Evolutionary conservation across 108 stramenopile genomes (phyloP).

Genomic region (Nitzschia palea): DNA sequence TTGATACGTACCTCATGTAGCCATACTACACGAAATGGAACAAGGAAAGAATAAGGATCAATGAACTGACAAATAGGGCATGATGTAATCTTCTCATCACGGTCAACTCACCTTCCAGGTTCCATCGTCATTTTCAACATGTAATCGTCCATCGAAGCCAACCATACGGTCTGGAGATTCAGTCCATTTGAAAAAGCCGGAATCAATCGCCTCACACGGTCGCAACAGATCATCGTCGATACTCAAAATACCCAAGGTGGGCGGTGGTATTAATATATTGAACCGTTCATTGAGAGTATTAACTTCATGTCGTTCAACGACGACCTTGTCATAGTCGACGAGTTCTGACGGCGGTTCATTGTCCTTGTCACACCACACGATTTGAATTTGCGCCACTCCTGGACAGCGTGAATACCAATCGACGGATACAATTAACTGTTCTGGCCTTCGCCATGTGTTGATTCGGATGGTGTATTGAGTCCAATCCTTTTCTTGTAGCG

Average conservation of each 20-base stretch:
- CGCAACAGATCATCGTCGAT: constrained; percentile 85
- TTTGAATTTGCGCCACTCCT: constrained; percentile 64
- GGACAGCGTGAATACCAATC: constrained; percentile 59
- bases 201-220: constrained; percentile 81
- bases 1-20: constrained; percentile 12
- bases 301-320: constrained; percentile 63
- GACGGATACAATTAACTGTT: constrained; percentile 52
- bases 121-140: constrained; percentile 42
- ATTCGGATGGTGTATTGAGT: constrained; percentile 73
- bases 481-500: constrained; percentile 34
- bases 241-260: constrained; percentile 77
- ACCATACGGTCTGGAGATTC: constrained; percentile 76
- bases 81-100: no score
- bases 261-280: constrained; percentile 45
- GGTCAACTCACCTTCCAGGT: constrained; percentile 40
- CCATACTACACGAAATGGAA: constrained; percentile 8
- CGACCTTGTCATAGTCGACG: constrained; percentile 35
- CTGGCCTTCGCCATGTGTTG: constrained; percentile 72
- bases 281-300: constrained; percentile 86
- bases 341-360: constrained; percentile 36
- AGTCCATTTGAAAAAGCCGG: constrained; percentile 81
- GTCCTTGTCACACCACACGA: constrained; percentile 71
- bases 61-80: no score
- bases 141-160: constrained; percentile 76
- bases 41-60: background rate